Base-by-base conservation (phyloP, 2,329 filamentous ascomycete species). In the Calonectria hongkongensis region DNA sequence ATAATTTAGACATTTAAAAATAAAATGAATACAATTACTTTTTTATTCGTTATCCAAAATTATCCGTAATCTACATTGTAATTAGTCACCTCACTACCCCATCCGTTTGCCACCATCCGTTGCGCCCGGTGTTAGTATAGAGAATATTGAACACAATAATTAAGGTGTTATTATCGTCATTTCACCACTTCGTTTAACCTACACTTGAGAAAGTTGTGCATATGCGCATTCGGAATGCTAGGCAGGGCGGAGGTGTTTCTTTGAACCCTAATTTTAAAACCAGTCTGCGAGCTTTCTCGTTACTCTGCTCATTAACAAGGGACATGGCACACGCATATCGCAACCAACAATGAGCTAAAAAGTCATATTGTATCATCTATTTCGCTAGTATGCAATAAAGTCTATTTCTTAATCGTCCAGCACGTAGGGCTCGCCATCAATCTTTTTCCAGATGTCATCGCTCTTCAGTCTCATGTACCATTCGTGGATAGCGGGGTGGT, bases 401-500 rank as follows among this genome's bases (percentile, higher is more conserved):
- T 54, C 18, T 45, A 45, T 63, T 45, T 45, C 16, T 56, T 48
- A 70, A 45, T 72, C 65, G 36, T 72, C 70, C 9, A 72, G 43
- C 3, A 70, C 66, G 15, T 65, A 64, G 39, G 70, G 70, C 50
- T 72, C 70, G 33, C 70, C 70, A 47, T 72, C 70, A 47, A 72
- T 70, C 70, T 72, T 72, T 30, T 60, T 66, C 70, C 70, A 72
- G 16, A 72, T 72, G 2, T 66, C 50, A 25, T 72, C 70, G n/a
- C 70, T 70, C 66, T 72, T 72, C 13, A 72, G 28, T 15, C 43
- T 51, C 66, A 72, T 36, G 41, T 58, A 72, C 70, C 70, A 72
- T 9, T 60, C 58, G 15, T 72, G 70, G 18, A 72, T 72, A 5
- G 70, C 70, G 6, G 70, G 70, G 21, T 72, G 70, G 13, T 28